Conservation (phyloP, 345 rosid genomes). For the Rhizophora mangle region DNA sequence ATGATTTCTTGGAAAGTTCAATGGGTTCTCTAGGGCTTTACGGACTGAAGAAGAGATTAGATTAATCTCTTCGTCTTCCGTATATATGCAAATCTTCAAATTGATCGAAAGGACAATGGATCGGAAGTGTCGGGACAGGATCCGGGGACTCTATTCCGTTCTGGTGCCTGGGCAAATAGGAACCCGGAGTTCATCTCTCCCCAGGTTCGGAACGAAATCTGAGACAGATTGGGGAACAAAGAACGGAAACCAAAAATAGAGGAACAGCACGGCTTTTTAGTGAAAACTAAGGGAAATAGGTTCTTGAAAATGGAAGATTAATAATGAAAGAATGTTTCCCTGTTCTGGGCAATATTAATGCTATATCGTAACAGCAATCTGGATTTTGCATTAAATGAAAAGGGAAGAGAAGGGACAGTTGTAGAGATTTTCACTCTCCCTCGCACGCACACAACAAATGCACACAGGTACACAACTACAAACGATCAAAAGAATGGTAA, state of each 20-base stretch:
- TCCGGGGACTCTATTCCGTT: conserved; percentile 79
- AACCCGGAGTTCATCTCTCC: conserved; percentile 9
- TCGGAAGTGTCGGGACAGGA: conserved; percentile 65
- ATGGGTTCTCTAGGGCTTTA: conserved; percentile 77
- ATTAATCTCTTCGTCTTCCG: conserved; percentile 78
- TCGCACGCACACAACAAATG: no score
- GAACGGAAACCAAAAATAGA: conserved; percentile 11
- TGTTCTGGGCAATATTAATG: no score
- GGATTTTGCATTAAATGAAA: no score
- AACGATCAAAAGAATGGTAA: conserved; percentile 2
- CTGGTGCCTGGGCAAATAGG: conserved; percentile 66
- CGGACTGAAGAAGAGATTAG: conserved; percentile 83
- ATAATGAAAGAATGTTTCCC: no score
- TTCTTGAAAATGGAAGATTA: not conserved
- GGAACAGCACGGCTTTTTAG: conserved; percentile 3
- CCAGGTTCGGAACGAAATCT: conserved; percentile 55
- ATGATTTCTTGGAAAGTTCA: conserved; percentile 84
- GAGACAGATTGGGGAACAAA: conserved; percentile 32
- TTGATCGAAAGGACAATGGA: conserved; percentile 83
- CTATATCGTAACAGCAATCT: no score
- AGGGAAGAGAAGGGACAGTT: no score
- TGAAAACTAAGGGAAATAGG: not conserved
- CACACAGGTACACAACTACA: not conserved
- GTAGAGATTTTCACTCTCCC: no score
- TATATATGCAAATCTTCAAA: conserved; percentile 79